A percentile compares a stretch with the other conserved stretches of the same genome.
phyloP scores from a whole-genome alignment of 1,284 basidiomycete genomes.

The Malassezia furfur region DNA sequence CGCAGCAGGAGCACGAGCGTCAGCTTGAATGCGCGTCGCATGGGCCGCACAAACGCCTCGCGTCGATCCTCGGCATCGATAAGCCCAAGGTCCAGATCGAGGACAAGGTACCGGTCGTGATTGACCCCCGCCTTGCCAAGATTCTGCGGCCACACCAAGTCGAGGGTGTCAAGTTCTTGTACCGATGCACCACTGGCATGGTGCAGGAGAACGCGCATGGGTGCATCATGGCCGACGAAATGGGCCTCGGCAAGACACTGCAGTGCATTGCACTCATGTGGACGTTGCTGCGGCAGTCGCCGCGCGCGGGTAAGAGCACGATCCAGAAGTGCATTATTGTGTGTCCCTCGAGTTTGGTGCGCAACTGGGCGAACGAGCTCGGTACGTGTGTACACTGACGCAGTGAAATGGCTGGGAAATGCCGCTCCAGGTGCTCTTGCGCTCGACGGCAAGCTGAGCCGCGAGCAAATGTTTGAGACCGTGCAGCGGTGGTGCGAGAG shows the following conservation, averaged over 20 bases:
- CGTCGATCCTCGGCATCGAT: conserved; percentile 63
- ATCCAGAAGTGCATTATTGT: conserved; percentile 98
- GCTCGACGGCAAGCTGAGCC: conserved; percentile 41
- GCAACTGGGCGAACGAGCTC: conserved; percentile 97
- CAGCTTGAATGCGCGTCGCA: neutral
- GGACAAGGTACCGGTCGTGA: conserved; percentile 88
- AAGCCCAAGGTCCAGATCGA: conserved; percentile 25
- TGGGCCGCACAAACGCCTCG: conserved; percentile 82
- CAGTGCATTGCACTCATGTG: conserved; percentile 94
- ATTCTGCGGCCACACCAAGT: conserved; percentile 43
- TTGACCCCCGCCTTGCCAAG: conserved; percentile 78
- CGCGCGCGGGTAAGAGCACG: conserved; percentile 69
- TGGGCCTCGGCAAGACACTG: conserved; percentile 80
- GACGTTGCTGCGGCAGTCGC: conserved; percentile 95
- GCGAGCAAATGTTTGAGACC: conserved; percentile 42
- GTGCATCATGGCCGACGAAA: conserved; percentile 99
- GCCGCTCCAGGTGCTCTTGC: conserved; percentile 40
- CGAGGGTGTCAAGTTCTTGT: conserved; percentile 90
- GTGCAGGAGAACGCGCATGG: conserved; percentile 84
- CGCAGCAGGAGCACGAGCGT: conserved; percentile 20
- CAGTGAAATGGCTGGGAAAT: conserved; percentile 42
- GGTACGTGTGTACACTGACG: conserved; percentile 52
- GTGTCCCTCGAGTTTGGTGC: conserved; percentile 90
- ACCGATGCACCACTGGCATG: conserved; percentile 88
- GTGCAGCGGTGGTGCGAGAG: conserved; percentile 42